Base-by-base conservation (phyloP, 2,329 filamentous ascomycete species). In the Fusarium coicis region DNA sequence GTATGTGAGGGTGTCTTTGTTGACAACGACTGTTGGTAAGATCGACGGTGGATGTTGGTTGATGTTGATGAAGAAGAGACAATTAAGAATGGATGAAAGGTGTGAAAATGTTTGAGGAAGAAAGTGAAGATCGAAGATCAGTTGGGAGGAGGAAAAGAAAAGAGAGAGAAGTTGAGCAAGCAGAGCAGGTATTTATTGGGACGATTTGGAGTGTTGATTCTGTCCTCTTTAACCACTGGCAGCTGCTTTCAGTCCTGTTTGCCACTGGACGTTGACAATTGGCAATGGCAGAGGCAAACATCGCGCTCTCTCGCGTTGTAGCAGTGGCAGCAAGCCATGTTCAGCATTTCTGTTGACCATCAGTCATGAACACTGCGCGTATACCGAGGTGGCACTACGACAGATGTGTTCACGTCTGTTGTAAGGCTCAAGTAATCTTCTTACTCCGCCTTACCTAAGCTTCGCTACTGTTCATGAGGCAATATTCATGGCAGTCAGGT, bases 371-470 rank as follows among this genome's bases (percentile, higher is more conserved):
- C 34, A n/a, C 1, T 18, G 15, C 34, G 10, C 23, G 14, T 21
- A 10, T 14, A 39, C 19, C 8, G 34, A 28, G 23, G 23, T 11
- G 12, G 2, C 23, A 54, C 19, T 40, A 23, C 23, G 9, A 0
- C 10, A 30, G 14, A 2, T 30, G 4, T 40, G 50, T 10, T 9
- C 34, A 30, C 19, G 21, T 10, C 7, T 30, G 10, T 5, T 39
- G 4, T 10, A 10, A 30, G 7, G 11, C 14, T 28, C 10, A 10
- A 18, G 5, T 2, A n/a, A 2, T 10, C 10, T 54, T 39, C 34
- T 39, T 2, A 2, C 19, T 12, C 2, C 10, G 4, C 10, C 5
- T 7, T 39, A 10, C 5, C 3, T n/a, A n/a, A 39, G 6, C 2
- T 14, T 50, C 23, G 16, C 4, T 18, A 11, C 7, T 53, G 19